Evolutionary conservation across 2,329 filamentous ascomycete genomes (phyloP), one percentile per base, ranked within the genome.

Genomic region (Plectosphaerella plurivora): DNA sequence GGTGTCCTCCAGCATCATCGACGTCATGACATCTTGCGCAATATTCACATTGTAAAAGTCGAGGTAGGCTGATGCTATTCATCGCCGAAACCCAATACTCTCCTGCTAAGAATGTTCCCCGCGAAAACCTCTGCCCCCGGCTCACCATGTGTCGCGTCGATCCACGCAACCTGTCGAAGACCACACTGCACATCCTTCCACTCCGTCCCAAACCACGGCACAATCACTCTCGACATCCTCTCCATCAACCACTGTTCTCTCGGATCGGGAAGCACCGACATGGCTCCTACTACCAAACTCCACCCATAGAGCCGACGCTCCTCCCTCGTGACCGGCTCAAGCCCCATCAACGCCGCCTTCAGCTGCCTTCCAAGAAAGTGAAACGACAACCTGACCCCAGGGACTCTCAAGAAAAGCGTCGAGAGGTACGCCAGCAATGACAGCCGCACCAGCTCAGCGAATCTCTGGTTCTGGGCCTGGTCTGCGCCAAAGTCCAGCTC

Each of bases 401-500:
- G 37, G 3, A 41, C 37, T 14, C 15, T 7, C 16, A 41, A 8
- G 37, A 41, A 41, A 9, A 41, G 37, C 37, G 37, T 41, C 15
- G 37, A 41, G 7, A 41, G 37, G 15, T 41, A 41, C 14, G 37
- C 37, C 37, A 41, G 37, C 37, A 41, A 41, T 4, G 37, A 12
- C 4, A 41, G 37, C 15, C 37, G 4, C 37, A 41, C 9, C 15
- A 41, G 37, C 37, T 41, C 37, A 9, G 37, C 37, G 7, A 41
- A 18, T 5, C 37, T n/a, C 22, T 22, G 22, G 22, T 22, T n/a
- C 22, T 22, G 22, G 22, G 3, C 28, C 6, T 7, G 9, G 3
- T 41, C 37, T n/a, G 2, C 11, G 3, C 37, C 37, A 22, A 28
- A 39, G 62, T 59, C 54, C 3, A 68, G 59, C 1, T 55, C 53